Base-by-base conservation (phyloP, 2,329 filamentous ascomycete species). In the Claviceps quebecensis region DNA sequence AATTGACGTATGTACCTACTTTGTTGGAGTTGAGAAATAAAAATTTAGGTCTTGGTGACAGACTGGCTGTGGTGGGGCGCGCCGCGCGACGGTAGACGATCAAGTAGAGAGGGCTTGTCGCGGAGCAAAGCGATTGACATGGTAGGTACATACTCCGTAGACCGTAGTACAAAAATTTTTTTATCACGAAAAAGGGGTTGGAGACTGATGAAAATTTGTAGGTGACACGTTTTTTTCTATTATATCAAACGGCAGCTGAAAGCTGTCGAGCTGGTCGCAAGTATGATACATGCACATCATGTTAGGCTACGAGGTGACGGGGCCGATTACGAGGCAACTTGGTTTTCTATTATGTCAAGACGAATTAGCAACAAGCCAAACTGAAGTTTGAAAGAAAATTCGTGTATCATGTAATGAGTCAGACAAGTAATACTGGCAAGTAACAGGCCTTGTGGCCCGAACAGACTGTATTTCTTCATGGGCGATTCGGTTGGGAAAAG, bases 401-500 rank as follows among this genome's bases (percentile, higher is more conserved):
- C 55, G 57, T 56, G 52, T 37, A 51, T 52, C 34, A 49, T 57
- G 64, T 59, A 60, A 63, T 29, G 56, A 61, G 61, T 88, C 85
- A 88, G 85, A 86, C 81, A 81, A 77, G 72, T 70, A 74, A 83
- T 89, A 89, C 86, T 90, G 86, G 86, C 86, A 86, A 89, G 86
- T 89, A 89, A 84, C 86, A 87, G 82, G 80, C 48, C 76, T 67
- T 70, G 69, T 70, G 71, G 73, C 80, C 83, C 82, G 80, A 73
- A 77, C 72, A 84, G 77, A 77, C 74, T 72, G 65, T 72, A 65
- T 53, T 83, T 87, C 82, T 80, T 88, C 86, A 90, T 83, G 83
- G 84, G 81, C 86, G 86, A 87, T 77, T 90, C 84, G 72, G 84
- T 76, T 82, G 78, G 83, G 83, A 86, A 88, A 89, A 87, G 85